Base-by-base conservation (phyloP, 1,284 basidiomycete genomes). In the Ceratobasidium theobromae region DNA sequence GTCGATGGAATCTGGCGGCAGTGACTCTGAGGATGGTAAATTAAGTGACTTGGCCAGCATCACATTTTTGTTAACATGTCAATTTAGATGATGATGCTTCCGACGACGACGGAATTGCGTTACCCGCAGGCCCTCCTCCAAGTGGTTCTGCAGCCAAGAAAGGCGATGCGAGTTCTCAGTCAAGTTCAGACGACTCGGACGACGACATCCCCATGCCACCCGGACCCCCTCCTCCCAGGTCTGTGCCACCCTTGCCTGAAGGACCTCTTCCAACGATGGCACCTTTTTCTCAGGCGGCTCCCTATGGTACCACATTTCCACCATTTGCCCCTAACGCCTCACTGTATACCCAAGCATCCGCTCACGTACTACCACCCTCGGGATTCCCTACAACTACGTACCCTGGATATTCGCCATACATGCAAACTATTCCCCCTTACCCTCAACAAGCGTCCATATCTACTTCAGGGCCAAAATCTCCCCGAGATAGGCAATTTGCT, bases 41-140 rank as follows among this genome's bases (percentile, higher is more conserved):
- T 41, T 16, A 23, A 11, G 11, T n/a, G 30, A 43, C 16, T 49
- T n/a, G 38, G 28, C 9, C 11, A 8, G 8, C 30, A 41, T 3
- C 5, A 33, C 30, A 53, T 54, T 23, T 62, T 27, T 18, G 27
- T 46, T 57, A 40, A 30, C 62, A 41, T 30, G 25, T 40, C 28
- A 52, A 55, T 4, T 23, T 32, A 53, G 55, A 53, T 12, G 66
- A 66, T 8, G 53, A 40, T 68, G 86, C 84, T 38, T 81, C 80
- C 43, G 84, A 84, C 52, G 90, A 93, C 67, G 89, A 92, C 70
- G 92, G 93, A 67, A 93, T 95, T 46, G 84, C 85, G 12, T 88
- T 95, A 86, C 93, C 93, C 8, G 88, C 88, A 60, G 92, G 88
- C 0, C 89, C 87, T 41, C 88, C 88, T 32, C 91, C 91, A 0